These are phyloP conservation scores for Fusarium palustre DNA, from an alignment of 2,329 filamentous ascomycete species.

Conservation along the genomic window DNA sequence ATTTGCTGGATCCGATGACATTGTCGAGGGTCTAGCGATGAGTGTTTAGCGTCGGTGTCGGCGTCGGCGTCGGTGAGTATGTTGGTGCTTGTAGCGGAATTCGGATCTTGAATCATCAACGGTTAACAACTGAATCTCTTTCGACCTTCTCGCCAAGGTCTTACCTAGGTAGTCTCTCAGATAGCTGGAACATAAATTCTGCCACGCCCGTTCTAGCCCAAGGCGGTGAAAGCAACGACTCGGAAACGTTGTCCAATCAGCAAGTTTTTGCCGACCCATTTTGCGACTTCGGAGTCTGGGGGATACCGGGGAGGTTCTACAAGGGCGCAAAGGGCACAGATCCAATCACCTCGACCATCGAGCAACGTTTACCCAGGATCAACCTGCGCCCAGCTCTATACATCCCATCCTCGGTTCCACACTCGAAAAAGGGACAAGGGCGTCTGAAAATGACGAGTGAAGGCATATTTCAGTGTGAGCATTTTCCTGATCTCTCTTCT, in stretches of 20 bases:
- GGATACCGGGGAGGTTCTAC: conserved; percentile 13
- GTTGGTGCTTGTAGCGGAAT: conserved; percentile 4
- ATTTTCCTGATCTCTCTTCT: conserved; percentile 20
- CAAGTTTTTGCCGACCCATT: background rate
- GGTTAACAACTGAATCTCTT: conserved; percentile 17
- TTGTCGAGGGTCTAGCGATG: conserved; percentile 8
- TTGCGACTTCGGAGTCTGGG: conserved; percentile 37
- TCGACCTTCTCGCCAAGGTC: conserved; percentile 29
- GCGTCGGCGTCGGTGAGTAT: conserved; percentile 8
- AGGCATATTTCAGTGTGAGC: conserved; percentile 44
- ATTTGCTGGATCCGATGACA: conserved; percentile 39
- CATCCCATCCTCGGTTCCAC: conserved; percentile 43
- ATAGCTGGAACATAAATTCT: conserved; percentile 28
- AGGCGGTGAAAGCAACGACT: conserved; percentile 36
- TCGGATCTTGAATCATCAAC: conserved; percentile 10
- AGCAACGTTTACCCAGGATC: conserved; percentile 39
- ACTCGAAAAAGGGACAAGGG: conserved; percentile 41
- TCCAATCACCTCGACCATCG: conserved; percentile 42
- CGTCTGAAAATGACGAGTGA: conserved; percentile 47
- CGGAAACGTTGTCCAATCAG: conserved; percentile 6
- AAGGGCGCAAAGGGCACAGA: conserved; percentile 27
- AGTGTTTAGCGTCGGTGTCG: background rate
- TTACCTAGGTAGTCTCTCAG: conserved; percentile 9
- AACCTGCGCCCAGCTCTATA: conserved; percentile 38
- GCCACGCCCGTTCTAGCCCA: conserved; percentile 21